A percentile compares a stretch with the other conserved stretches of the same genome.
Evolutionary conservation across 2,329 filamentous ascomycete genomes (phyloP).

Genomic region (Ophiostoma ips): DNA sequence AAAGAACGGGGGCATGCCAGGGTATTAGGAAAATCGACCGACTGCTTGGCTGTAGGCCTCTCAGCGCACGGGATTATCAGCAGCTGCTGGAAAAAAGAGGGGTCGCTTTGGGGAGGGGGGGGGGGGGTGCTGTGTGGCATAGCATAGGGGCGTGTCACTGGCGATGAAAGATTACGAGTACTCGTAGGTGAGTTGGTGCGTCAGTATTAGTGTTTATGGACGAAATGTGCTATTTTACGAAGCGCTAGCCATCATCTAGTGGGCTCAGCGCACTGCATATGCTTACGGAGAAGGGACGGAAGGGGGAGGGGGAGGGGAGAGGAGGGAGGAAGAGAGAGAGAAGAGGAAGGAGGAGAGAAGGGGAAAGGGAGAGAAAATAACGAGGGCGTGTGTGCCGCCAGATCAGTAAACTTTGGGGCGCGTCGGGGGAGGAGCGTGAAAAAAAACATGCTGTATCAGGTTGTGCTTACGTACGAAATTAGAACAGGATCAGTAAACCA

Average conservation of each 20-base stretch:
- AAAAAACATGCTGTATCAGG: too few relatives aligned
- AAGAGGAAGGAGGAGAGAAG: too few relatives aligned
- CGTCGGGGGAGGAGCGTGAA: neutral
- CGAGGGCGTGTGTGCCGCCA: neutral
- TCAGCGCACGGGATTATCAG: neutral
- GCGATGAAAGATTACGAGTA: neutral
- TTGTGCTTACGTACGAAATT: neutral
- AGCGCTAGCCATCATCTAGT: too few relatives aligned
- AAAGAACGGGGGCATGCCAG: slow-evolving; percentile 7
- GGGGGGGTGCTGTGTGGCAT: neutral
- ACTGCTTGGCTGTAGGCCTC: neutral
- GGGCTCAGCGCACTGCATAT: too few relatives aligned
- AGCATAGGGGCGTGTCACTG: neutral
- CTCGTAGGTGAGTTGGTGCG: neutral
- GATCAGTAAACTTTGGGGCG: neutral
- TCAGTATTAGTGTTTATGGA: too few relatives aligned
- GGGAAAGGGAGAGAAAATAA: neutral
- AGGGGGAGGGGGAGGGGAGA: too few relatives aligned
- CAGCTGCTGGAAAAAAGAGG: neutral
- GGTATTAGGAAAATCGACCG: slow-evolving; percentile 11
- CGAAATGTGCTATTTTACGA: too few relatives aligned
- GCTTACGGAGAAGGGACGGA: too few relatives aligned
- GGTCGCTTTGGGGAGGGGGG: neutral
- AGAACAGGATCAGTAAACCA: neutral
- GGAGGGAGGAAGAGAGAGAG: too few relatives aligned